Evolutionary conservation across 805 yeast genomes (phyloP).

Genomic region (Metschnikowia lunata): DNA sequence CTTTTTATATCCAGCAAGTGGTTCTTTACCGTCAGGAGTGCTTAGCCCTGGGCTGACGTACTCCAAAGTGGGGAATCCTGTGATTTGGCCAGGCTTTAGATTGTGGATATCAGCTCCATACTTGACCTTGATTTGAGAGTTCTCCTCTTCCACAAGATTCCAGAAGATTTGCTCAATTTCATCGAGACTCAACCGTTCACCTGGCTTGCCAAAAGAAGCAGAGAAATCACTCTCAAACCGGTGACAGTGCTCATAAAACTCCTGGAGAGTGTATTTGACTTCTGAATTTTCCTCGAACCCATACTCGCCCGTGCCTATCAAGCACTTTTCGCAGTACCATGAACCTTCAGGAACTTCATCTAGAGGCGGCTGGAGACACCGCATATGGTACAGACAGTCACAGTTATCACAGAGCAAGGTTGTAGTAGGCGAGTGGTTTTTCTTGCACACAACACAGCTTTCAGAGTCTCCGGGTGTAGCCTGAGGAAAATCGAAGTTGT

Average conservation of each 20-base stretch:
- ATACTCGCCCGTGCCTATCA: conserved; percentile 83
- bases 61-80: conserved; percentile 61
- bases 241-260: conserved; percentile 56
- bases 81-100: conserved; percentile 55
- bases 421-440: conserved; percentile 39
- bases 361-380: conserved; percentile 60
- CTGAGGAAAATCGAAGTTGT: conserved; percentile 30
- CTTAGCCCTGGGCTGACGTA: conserved; percentile 19
- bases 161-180: conserved; percentile 65
- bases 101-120: conserved; percentile 87
- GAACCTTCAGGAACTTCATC: conserved; percentile 48
- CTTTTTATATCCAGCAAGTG: conserved; percentile 12
- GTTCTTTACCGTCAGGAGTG: conserved; percentile 9
- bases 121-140: conserved; percentile 53
- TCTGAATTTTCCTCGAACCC: conserved; percentile 73
- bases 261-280: conserved; percentile 48
- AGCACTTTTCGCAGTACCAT: conserved; percentile 82
- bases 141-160: conserved; percentile 42
- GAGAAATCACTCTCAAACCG: conserved; percentile 45
- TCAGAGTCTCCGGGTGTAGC: conserved; percentile 24
- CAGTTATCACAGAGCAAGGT: conserved; percentile 73
- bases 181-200: conserved; percentile 35
- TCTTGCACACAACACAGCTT: conserved; percentile 47
- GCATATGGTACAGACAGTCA: conserved; percentile 60
- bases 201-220: conserved; percentile 22